phyloP scores from a whole-genome alignment of 768 basidiomycete species.

The Hypsizygus marmoreus region DNA sequence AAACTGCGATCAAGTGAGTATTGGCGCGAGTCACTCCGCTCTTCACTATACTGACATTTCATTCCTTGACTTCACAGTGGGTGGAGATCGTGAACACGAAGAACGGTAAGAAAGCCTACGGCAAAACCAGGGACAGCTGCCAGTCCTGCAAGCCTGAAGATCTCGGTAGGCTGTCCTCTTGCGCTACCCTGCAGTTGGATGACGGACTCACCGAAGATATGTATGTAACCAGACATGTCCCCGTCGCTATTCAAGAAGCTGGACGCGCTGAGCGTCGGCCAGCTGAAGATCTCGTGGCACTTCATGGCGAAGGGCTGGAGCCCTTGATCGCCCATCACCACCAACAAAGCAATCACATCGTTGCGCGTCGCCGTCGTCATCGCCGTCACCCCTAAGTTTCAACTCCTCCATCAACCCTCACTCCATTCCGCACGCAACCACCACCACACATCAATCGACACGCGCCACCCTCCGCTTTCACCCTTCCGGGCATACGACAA shows the following conservation, averaged over 20 bases:
- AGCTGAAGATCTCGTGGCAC: constrained; percentile 59
- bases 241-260: constrained; percentile 58
- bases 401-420: constrained; percentile 4
- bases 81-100: constrained; percentile 60
- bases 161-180: constrained; percentile 49
- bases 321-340: constrained; percentile 27
- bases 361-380: constrained; percentile 5
- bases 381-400: neutral
- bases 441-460: too few species aligned
- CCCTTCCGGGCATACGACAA: neutral
- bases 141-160: constrained; percentile 50
- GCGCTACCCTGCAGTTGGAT: neutral
- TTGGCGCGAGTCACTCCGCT: neutral
- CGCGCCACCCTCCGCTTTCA: neutral
- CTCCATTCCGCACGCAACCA: neutral
- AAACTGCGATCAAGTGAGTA: constrained; percentile 63
- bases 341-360: neutral
- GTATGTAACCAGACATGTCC: constrained; percentile 81
- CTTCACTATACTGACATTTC: constrained; percentile 10
- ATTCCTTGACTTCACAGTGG: constrained; percentile 51
- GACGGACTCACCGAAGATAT: too few species aligned
- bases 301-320: constrained; percentile 52
- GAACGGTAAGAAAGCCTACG: constrained; percentile 52
- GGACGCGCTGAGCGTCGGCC: constrained; percentile 47
- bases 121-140: constrained; percentile 60